Percentiles rank a stretch among this genome's conserved stretches.
Evolutionary conservation across 768 basidiomycete genomes (phyloP).

Genomic region (Zangia roseola): DNA sequence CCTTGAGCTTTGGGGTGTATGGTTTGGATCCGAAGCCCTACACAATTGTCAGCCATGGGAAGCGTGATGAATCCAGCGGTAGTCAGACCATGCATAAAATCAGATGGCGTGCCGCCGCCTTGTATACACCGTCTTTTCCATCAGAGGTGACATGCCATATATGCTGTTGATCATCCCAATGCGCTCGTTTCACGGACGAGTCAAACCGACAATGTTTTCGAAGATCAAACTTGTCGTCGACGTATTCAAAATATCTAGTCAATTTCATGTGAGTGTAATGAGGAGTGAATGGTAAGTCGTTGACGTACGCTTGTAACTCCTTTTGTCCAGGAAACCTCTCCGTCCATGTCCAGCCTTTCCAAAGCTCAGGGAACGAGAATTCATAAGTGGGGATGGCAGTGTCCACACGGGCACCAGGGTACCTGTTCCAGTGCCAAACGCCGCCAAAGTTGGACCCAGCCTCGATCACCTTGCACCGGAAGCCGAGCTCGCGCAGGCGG

Average conservation of each 20-base stretch:
- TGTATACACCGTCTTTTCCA: slow-evolving; percentile 1
- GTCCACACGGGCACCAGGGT: slow-evolving; percentile 12
- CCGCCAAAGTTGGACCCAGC: slow-evolving; percentile 12
- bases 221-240: slow-evolving; percentile 7
- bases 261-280: neutral
- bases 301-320: slow-evolving; percentile 3
- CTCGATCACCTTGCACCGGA: slow-evolving; percentile 12
- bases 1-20: slow-evolving; percentile 1
- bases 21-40: slow-evolving; percentile 9
- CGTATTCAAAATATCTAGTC: slow-evolving; percentile 9
- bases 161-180: slow-evolving; percentile 9
- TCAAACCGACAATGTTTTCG: slow-evolving; percentile 14
- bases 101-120: slow-evolving; percentile 6
- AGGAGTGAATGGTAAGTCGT: neutral
- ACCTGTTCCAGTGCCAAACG: slow-evolving; percentile 3
- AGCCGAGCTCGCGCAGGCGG: slow-evolving; percentile 6
- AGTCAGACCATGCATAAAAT: slow-evolving; percentile 4
- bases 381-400: slow-evolving; percentile 9
- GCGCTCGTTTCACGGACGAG: slow-evolving; percentile 7
- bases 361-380: slow-evolving; percentile 12
- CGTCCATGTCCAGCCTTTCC: slow-evolving; percentile 11
- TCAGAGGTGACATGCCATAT: slow-evolving; percentile 5
- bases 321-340: slow-evolving; percentile 10
- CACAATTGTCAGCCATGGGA: neutral
- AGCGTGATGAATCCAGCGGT: neutral